These are phyloP conservation scores for Malassezia japonica DNA, from an alignment of 1,284 basidiomycete species.

Conservation along the genomic window DNA sequence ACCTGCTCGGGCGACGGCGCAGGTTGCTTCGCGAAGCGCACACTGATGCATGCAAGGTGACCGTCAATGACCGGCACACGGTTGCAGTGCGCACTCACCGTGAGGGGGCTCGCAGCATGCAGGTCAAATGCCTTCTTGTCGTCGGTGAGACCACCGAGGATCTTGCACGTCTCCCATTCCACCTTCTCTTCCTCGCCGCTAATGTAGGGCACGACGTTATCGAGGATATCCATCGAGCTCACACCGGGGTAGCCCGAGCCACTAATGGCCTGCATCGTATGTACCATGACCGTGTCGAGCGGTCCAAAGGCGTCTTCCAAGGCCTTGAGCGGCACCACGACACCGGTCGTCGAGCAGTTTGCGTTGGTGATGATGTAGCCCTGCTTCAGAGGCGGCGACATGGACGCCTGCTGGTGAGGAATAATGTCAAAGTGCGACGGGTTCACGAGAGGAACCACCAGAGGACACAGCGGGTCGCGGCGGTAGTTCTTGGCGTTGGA, in stretches of 20 bases:
- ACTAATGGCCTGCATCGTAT: slow-evolving; percentile 95
- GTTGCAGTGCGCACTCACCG: slow-evolving; percentile 81
- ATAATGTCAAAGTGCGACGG: slow-evolving; percentile 75
- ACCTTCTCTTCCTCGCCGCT: slow-evolving; percentile 81
- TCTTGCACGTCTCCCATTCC: slow-evolving; percentile 96
- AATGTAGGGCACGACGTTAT: slow-evolving; percentile 94
- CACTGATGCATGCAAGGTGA: slow-evolving; percentile 75
- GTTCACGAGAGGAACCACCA: slow-evolving; percentile 95
- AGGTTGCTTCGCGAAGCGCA: slow-evolving; percentile 70
- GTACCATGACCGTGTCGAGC: slow-evolving; percentile 77
- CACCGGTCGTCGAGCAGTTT: slow-evolving; percentile 92
- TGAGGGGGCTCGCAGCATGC: slow-evolving; percentile 67
- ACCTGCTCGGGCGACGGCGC: slow-evolving; percentile 81
- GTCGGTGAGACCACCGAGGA: slow-evolving; percentile 59
- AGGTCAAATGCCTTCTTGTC: slow-evolving; percentile 61
- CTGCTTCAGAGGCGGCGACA: slow-evolving; percentile 56
- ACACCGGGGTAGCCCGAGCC: slow-evolving; percentile 95
- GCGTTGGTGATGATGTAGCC: slow-evolving; percentile 98
- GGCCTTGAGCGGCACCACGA: slow-evolving; percentile 82
- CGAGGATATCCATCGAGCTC: slow-evolving; percentile 78
- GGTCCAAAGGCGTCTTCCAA: slow-evolving; percentile 88
- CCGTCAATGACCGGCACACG: slow-evolving; percentile 88
- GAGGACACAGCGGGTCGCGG: slow-evolving; percentile 83
- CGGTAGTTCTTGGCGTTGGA: slow-evolving; percentile 98
- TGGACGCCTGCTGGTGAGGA: slow-evolving; percentile 62